A percentile compares a stretch with the other conserved stretches of the same genome.
Evolutionary conservation across 306 rosid genomes (phyloP).

Genomic region (Vicia faba): DNA sequence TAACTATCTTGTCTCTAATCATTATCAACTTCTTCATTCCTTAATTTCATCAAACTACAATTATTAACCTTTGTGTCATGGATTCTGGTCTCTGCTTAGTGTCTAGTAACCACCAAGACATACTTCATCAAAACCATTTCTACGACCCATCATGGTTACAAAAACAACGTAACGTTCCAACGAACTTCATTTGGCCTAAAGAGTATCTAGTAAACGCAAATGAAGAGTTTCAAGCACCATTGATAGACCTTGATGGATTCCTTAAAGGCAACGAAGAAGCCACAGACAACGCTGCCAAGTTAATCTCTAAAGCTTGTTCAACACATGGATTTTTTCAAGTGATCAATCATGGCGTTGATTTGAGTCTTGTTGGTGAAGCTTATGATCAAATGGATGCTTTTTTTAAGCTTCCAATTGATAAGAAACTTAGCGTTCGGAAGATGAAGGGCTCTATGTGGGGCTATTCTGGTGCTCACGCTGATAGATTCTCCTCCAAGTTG

Average conservation of each 20-base stretch:
- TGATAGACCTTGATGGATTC: slow-evolving; percentile 63
- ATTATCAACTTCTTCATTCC: not conserved
- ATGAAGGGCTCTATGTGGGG: slow-evolving; percentile 47
- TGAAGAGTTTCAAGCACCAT: slow-evolving; percentile 49
- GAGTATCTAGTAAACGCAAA: slow-evolving; percentile 42
- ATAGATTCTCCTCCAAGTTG: slow-evolving; percentile 60
- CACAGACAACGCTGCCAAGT: slow-evolving; percentile 37
- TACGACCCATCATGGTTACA: slow-evolving; percentile 39
- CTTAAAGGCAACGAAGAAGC: slow-evolving; percentile 50
- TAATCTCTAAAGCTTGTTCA: slow-evolving; percentile 48
- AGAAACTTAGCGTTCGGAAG: slow-evolving; percentile 40
- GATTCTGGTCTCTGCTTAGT: slow-evolving; percentile 13
- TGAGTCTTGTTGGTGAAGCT: slow-evolving; percentile 41
- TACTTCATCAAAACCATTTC: slow-evolving; percentile 27
- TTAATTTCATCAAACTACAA: not conserved
- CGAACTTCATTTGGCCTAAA: slow-evolving; percentile 61
- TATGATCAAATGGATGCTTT: slow-evolving; percentile 44
- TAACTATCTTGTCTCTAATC: not conserved
- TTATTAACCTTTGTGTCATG: slow-evolving; percentile 10
- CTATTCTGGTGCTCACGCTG: slow-evolving; percentile 69
- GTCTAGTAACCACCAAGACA: slow-evolving; percentile 20
- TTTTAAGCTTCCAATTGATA: slow-evolving; percentile 50
- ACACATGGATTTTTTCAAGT: slow-evolving; percentile 76
- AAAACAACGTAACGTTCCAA: slow-evolving; percentile 44
- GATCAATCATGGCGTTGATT: slow-evolving; percentile 61